Conservation (phyloP, 805 yeast species). For the Metschnikowia vanudenii region DNA sequence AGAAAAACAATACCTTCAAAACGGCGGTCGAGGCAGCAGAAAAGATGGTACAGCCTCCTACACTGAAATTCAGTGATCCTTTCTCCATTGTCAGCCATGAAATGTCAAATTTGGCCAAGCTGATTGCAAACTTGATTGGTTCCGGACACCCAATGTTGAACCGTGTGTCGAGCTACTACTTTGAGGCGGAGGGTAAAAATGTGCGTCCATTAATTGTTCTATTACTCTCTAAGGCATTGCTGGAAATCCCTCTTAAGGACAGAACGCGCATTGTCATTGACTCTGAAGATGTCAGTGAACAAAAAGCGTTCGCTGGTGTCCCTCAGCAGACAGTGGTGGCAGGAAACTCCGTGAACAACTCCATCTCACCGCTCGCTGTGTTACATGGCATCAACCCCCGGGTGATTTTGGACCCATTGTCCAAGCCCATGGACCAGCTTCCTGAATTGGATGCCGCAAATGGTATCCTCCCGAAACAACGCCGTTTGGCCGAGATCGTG, state of each 20-base stretch:
- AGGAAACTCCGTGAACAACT: constrained; percentile 57
- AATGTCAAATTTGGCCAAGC: constrained; percentile 84
- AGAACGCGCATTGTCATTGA: constrained; percentile 66
- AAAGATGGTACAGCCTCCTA: constrained; percentile 55
- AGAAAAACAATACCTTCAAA: constrained; percentile 24
- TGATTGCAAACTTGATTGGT: constrained; percentile 83
- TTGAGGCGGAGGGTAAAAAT: constrained; percentile 94
- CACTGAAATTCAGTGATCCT: constrained; percentile 67
- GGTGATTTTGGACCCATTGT: constrained; percentile 76
- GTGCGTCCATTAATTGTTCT: constrained; percentile 89
- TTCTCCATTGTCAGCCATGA: constrained; percentile 88
- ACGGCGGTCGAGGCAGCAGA: constrained; percentile 75
- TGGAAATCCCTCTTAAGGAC: constrained; percentile 66
- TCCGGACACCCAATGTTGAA: constrained; percentile 92
- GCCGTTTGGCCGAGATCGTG: constrained; percentile 93
- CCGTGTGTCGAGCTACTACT: constrained; percentile 90
- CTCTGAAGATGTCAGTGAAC: constrained; percentile 61
- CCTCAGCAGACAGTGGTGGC: constrained; percentile 55
- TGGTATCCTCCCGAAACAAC: constrained; percentile 91
- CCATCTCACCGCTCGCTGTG: constrained; percentile 77
- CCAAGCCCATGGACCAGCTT: constrained; percentile 71
- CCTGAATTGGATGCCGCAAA: constrained; percentile 57
- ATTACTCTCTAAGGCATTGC: constrained; percentile 75
- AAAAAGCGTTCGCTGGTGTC: constrained; percentile 59
- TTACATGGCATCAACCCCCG: constrained; percentile 90